Base-by-base conservation (phyloP, 164 flowering plant genomes). In the Stephania yunnanensis region DNA sequence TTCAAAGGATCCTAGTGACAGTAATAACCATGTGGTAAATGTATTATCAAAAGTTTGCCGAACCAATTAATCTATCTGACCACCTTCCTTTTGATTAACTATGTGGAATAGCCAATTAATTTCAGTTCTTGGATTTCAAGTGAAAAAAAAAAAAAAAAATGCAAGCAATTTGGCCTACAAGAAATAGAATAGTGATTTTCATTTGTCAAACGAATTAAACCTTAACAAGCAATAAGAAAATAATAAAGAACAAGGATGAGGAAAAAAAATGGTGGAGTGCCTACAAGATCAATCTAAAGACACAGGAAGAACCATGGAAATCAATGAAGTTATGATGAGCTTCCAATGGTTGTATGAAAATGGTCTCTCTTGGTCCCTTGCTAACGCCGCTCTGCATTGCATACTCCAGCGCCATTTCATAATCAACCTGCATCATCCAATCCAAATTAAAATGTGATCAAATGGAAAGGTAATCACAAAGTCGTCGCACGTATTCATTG, bases 351-450 rank as follows among this genome's bases (percentile, higher is more conserved):
- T 84, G 90, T 67, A 93, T 77, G 74, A 82, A 88, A 42, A 90
- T 79, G 69, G 74, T 79, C 86, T 95, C 98, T 80, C 88, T 84
- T 13, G 98, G 94, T 81, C 91, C 96, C 80, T 87, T 92, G 46
- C 87, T 88, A 9, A 89, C 91, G 75, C 95, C 95, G 71, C 90
- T 88, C 72, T 91, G 92, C 31, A 89, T 86, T n/a, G 95, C 95
- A 74, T 86, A 91, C 74, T 89, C 95, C 83, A 91, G 29, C 29
- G 89, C 95, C 95, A 91, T 89, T 81, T 91, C 91, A 69, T 86
- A 87, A 80, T 91, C 95, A 81, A 95, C 99, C 99, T 95, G 84
- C 73, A 85, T 68, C n/a, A 44, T 63, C 7, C 52, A 36, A 46
- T 20, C 64, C 46, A 55, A 70, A 48, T 11, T 30, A 52, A 55